A percentile compares a stretch with the other conserved stretches of the same genome.
Conservation (phyloP, 2,329 filamentous ascomycete species). For the Colletotrichum endophyticum region DNA sequence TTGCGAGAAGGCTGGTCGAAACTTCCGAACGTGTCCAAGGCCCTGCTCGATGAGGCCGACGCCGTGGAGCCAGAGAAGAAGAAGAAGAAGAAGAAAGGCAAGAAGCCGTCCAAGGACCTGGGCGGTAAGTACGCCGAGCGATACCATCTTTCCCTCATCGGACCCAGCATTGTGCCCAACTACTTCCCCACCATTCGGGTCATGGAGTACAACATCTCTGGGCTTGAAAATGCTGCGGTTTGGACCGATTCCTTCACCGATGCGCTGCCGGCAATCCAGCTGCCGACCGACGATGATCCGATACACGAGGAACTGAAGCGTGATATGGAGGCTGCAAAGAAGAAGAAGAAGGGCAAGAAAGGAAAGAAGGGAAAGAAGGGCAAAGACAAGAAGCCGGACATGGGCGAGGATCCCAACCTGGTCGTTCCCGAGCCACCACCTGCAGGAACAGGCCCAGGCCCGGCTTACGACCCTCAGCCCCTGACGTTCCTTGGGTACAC, state of each 20-base stretch:
- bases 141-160: slow-evolving; percentile 81
- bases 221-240: slow-evolving; percentile 63
- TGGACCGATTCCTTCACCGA: slow-evolving; percentile 44
- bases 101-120: slow-evolving; percentile 62
- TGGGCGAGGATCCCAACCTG: slow-evolving; percentile 64
- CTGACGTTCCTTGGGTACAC: slow-evolving; percentile 81
- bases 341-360: slow-evolving; percentile 42
- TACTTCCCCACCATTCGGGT: slow-evolving; percentile 90
- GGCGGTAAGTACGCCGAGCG: slow-evolving; percentile 85
- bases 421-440: slow-evolving; percentile 75
- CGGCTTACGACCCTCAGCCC: slow-evolving; percentile 86
- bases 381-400: slow-evolving; percentile 49
- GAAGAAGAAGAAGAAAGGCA: slow-evolving; percentile 44
- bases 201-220: slow-evolving; percentile 91
- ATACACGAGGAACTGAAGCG: slow-evolving; percentile 31
- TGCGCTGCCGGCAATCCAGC: not conserved
- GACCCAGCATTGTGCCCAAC: slow-evolving; percentile 89
- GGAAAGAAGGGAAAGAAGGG: slow-evolving; percentile 42
- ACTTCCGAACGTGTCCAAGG: slow-evolving; percentile 61
- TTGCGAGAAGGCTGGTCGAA: slow-evolving; percentile 79
- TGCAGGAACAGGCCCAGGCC: slow-evolving; percentile 76
- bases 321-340: slow-evolving; percentile 33
- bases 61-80: slow-evolving; percentile 25
- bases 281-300: slow-evolving; percentile 18
- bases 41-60: slow-evolving; percentile 15